A percentile compares a stretch with the other conserved stretches of the same genome.
These are phyloP conservation scores for Acacia melanoxylon DNA, from an alignment of 306 rosid genomes.

Conservation along the genomic window DNA sequence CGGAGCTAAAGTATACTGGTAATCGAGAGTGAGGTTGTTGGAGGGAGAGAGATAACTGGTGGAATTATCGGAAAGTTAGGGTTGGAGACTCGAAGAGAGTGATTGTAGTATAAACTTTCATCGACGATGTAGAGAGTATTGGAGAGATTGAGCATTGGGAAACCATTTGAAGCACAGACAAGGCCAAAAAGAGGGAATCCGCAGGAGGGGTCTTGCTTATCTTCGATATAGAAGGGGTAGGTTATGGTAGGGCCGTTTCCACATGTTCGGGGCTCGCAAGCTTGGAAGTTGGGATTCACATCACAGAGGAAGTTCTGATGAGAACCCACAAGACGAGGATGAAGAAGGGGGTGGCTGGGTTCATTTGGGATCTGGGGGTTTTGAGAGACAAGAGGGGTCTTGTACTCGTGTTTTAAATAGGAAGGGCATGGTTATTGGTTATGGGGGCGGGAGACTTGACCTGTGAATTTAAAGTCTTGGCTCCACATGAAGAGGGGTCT, in stretches of 20 bases:
- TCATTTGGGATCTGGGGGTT: too few species aligned
- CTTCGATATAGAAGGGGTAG: conserved; percentile 42
- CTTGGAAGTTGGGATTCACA: conserved; percentile 16
- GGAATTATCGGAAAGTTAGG: neutral
- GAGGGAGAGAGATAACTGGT: neutral
- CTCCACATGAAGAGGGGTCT: too few species aligned
- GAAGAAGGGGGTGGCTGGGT: too few species aligned
- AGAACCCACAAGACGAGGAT: too few species aligned
- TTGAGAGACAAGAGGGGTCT: too few species aligned
- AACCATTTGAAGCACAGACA: neutral
- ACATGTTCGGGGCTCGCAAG: conserved; percentile 40
- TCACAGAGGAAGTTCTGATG: too few species aligned
- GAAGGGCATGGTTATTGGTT: too few species aligned
- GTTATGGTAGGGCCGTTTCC: conserved; percentile 33
- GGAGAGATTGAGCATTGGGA: conserved; percentile 15
- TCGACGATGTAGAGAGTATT: neutral
- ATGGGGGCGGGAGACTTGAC: too few species aligned
- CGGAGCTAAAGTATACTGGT: neutral
- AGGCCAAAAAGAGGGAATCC: neutral
- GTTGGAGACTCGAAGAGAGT: conserved; percentile 33
- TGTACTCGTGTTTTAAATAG: too few species aligned
- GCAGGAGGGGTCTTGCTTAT: neutral
- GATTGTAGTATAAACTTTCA: conserved; percentile 34
- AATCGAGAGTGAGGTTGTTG: neutral
- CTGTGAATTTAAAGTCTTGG: too few species aligned